These are phyloP conservation scores for Cocos nucifera DNA, from an alignment of 176 grass and related monocot species.

Conservation along the genomic window DNA sequence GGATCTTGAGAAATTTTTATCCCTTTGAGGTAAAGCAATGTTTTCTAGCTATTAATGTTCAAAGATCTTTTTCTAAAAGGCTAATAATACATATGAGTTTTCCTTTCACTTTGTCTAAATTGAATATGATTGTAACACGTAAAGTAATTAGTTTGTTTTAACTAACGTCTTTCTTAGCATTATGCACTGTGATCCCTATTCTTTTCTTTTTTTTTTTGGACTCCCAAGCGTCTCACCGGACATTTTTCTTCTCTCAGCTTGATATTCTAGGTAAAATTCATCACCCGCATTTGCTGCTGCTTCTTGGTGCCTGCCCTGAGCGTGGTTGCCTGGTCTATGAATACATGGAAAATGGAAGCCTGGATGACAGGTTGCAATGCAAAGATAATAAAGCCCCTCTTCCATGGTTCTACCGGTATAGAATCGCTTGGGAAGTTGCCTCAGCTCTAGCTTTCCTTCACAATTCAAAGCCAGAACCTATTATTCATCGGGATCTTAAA, in stretches of 20 bases:
- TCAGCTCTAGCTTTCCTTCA: conserved; percentile 56
- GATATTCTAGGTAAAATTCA: conserved; percentile 53
- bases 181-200: too few species aligned
- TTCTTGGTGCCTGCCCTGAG: conserved; percentile 81
- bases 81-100: too few species aligned
- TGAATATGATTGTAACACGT: too few species aligned
- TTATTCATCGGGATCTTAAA: conserved; percentile 92
- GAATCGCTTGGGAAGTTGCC: conserved; percentile 61
- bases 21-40: too few species aligned
- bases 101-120: too few species aligned
- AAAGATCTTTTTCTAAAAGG: too few species aligned
- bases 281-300: conserved; percentile 64
- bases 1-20: too few species aligned
- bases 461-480: conserved; percentile 55
- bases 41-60: too few species aligned
- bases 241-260: conserved; percentile 36
- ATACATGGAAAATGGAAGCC: conserved; percentile 95
- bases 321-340: conserved; percentile 76
- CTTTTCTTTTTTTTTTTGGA: too few species aligned
- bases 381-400: conserved; percentile 43
- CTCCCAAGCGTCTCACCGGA: too few species aligned
- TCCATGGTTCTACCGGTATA: conserved; percentile 53
- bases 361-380: conserved; percentile 69
- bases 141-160: too few species aligned
- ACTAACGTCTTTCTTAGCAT: too few species aligned